Percentiles rank a stretch among this genome's conserved stretches.
Conservation (phyloP, 257 asterid genomes). For the Euphrasia confusa region DNA sequence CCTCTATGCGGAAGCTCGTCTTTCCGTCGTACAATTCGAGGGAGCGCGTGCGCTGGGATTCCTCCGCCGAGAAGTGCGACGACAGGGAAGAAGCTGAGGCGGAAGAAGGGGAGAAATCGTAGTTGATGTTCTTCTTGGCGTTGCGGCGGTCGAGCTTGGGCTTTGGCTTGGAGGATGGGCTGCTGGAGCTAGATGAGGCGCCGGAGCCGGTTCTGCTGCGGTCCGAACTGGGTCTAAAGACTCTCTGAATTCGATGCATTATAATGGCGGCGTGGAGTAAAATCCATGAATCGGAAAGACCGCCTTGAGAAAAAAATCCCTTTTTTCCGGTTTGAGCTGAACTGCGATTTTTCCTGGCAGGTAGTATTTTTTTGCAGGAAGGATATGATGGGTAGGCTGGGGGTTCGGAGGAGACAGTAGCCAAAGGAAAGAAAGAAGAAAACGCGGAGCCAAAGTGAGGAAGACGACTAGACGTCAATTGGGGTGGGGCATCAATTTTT, state of each 20-base stretch:
- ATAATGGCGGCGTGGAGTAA: background rate
- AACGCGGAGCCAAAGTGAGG: too few relatives aligned
- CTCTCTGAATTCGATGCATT: background rate
- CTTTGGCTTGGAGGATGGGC: background rate
- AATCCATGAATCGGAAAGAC: background rate
- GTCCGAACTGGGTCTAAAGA: background rate
- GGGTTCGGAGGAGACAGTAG: too few relatives aligned
- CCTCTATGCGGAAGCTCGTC: slow-evolving; percentile 1
- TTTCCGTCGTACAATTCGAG: background rate
- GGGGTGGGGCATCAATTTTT: too few relatives aligned
- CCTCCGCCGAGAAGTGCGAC: background rate
- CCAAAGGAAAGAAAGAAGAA: too few relatives aligned
- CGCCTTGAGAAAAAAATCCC: too few relatives aligned
- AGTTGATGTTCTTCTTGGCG: background rate
- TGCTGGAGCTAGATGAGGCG: background rate
- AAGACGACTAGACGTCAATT: too few relatives aligned
- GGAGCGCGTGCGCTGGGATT: background rate
- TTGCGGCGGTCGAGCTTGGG: background rate
- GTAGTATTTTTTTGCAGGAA: too few relatives aligned
- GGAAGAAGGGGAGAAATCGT: background rate
- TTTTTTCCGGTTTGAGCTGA: background rate
- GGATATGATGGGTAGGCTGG: too few relatives aligned
- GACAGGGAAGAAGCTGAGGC: background rate
- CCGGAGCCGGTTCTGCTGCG: background rate
- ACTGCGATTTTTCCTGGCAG: background rate